phyloP scores from a whole-genome alignment of 2,329 filamentous ascomycete species.

The Neofusicoccum laricinum region DNA sequence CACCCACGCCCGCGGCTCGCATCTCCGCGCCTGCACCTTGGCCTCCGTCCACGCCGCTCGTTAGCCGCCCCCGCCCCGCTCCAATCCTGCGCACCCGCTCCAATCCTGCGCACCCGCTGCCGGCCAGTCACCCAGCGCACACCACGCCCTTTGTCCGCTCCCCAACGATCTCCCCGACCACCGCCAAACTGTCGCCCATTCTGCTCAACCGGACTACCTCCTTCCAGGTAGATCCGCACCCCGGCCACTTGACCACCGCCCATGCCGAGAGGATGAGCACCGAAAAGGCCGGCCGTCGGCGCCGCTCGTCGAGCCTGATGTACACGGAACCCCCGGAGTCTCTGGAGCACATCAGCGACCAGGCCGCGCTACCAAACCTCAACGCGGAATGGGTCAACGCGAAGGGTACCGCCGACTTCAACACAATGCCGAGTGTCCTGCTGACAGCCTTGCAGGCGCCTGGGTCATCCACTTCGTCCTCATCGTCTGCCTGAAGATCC shows the following conservation, averaged over 20 bases:
- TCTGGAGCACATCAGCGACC: conserved; percentile 95
- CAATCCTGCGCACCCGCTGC: background rate
- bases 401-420: conserved; percentile 64
- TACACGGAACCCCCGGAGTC: conserved; percentile 97
- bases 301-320: conserved; percentile 96
- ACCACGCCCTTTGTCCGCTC: conserved; percentile 13
- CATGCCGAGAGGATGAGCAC: conserved; percentile 32
- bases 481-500: conserved; percentile 87
- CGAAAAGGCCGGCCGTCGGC: conserved; percentile 67
- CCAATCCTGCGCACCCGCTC: no score
- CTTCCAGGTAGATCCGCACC: conserved; percentile 75
- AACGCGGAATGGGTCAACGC: conserved; percentile 99
- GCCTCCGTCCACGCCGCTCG: conserved; percentile 1
- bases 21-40: background rate
- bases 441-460: conserved; percentile 62
- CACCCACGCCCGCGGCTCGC: background rate
- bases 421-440: background rate
- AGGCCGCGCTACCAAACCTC: conserved; percentile 88
- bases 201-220: conserved; percentile 75
- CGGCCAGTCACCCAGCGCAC: conserved; percentile 8
- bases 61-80: conserved; percentile 5
- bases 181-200: conserved; percentile 96
- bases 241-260: conserved; percentile 34
- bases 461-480: conserved; percentile 97
- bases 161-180: conserved; percentile 49